Base-by-base conservation (phyloP, 257 asterid genomes). In the Solanum paucissectum region DNA sequence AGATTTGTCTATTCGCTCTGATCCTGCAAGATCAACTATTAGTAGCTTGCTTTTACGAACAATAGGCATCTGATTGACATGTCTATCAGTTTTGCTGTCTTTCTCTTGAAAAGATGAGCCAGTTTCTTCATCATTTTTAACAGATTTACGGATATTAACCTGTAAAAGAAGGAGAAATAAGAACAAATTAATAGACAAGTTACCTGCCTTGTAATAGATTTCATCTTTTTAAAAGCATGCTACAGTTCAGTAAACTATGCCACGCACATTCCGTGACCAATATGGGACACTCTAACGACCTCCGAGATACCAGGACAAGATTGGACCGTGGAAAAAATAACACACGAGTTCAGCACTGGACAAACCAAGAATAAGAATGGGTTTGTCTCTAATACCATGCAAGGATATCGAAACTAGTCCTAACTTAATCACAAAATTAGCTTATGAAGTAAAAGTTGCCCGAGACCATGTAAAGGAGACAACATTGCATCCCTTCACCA, bases 21-120 rank as follows among this genome's bases (percentile, higher is more conserved):
- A 96, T 91, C 99, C 99, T 77, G 99, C 99, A 89, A 96, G 99
- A 93, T 96, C 99, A 88, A 96, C 99, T 77, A 96, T 90, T 88
- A 96, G 92, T 87, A 95, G 89, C 94, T 96, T 96, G 96, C 98
- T 96, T 92, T 94, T 96, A 71, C 97, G 91, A 79, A 96, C 87
- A 86, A 92, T 92, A 33, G 95, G 93, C 88, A 93, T 86, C 68
- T 89, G 92, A 75, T 87, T 88, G 83, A 90, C 92, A 33, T 90
- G 89, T 90, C 88, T 91, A 75, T 85, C 92, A 27, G 88, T 81
- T 84, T 69, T 89, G 76, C 79, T 89, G 85, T 90, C 92, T 72
- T 76, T 91, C 69, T 90, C 91, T 88, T 79, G 91, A 79, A 88
- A 79, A 86, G 90, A 86, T 62, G 77, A 71, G 82, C 91, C 94